Conservation (phyloP, 768 basidiomycete species). For the Nidularia sp. region DNA sequence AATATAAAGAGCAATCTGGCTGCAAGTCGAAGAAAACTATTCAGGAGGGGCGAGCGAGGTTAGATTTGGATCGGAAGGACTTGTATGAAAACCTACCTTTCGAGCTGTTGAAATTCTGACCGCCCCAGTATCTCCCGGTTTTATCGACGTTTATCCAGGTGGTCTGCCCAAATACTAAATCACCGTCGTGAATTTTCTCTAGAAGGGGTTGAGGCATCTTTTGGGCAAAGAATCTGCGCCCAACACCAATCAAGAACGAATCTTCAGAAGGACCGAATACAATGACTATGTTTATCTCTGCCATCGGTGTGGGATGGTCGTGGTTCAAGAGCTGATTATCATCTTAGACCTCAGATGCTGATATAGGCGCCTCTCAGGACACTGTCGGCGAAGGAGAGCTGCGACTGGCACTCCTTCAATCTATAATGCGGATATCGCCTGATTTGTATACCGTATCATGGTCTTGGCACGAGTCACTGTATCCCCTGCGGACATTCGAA, state of each 20-base stretch:
- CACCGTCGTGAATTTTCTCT: not conserved
- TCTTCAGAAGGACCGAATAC: not conserved
- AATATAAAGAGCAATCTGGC: not conserved
- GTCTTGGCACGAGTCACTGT: no score
- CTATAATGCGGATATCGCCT: no score
- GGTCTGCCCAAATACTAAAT: not conserved
- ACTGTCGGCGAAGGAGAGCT: no score
- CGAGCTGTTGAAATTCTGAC: not conserved
- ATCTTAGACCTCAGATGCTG: no score
- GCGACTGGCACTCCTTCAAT: no score
- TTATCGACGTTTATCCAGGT: not conserved
- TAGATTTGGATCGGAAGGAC: not conserved
- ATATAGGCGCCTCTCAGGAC: no score
- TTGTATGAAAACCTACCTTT: not conserved
- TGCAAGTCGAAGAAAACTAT: not conserved
- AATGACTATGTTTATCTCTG: not conserved
- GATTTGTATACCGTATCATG: no score
- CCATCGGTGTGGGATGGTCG: not conserved
- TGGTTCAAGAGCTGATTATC: no score
- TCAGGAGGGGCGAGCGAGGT: not conserved
- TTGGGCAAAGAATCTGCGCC: not conserved
- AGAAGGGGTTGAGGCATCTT: not conserved
- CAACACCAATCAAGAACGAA: not conserved
- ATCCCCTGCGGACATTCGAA: no score
- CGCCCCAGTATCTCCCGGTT: not conserved